Conservation (phyloP, 208 protist species). For the Trichomonas vaginalis region DNA sequence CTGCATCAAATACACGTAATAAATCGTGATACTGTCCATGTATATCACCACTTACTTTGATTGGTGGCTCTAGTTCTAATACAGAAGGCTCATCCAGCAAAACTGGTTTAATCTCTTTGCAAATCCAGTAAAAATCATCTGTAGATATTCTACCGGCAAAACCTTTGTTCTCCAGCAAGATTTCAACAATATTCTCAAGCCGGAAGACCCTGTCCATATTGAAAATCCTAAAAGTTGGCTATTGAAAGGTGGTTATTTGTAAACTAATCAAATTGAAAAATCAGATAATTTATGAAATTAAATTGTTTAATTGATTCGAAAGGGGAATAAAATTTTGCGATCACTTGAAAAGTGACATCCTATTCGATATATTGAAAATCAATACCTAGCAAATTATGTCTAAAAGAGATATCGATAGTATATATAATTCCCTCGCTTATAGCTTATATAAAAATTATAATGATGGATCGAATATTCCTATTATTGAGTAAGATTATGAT, state of each 20-base stretch:
- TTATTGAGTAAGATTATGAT: too few species aligned
- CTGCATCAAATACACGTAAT: constrained; percentile 27
- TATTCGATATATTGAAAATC: too few species aligned
- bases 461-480: too few species aligned
- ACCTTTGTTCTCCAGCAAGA: not conserved
- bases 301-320: too few species aligned
- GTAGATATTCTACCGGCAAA: not conserved
- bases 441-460: too few species aligned
- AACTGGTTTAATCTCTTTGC: not conserved
- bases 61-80: not conserved
- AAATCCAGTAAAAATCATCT: not conserved
- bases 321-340: too few species aligned
- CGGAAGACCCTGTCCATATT: not conserved
- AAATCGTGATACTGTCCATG: constrained; percentile 41
- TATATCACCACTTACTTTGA: constrained; percentile 17
- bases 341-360: too few species aligned
- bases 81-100: not conserved
- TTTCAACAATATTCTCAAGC: not conserved
- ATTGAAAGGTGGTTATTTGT: not conserved
- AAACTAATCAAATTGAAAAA: not conserved
- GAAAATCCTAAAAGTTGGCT: not conserved
- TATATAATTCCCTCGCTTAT: too few species aligned
- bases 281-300: too few species aligned
- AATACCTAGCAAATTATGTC: too few species aligned
- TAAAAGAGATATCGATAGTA: too few species aligned